Percentiles rank a stretch among this genome's conserved stretches.
Conservation (phyloP, 1,139 yeast species). For the Yamadazyma triangularis region DNA sequence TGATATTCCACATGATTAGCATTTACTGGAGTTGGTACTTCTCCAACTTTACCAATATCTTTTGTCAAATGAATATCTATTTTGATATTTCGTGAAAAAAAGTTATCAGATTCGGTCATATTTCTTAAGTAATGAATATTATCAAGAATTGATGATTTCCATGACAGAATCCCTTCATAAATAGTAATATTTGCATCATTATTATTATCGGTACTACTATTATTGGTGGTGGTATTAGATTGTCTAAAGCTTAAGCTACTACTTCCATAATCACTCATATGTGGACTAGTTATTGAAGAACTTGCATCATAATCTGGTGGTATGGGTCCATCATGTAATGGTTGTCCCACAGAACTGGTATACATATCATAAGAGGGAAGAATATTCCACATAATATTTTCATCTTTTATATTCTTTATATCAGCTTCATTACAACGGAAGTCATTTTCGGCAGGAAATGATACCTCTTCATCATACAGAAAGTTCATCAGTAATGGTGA, state of each 20-base stretch:
- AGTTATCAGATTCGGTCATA: constrained; percentile 26
- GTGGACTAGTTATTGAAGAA: not conserved
- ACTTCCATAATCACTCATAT: too few relatives aligned
- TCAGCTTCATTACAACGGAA: constrained; percentile 6
- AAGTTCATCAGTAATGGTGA: too few relatives aligned
- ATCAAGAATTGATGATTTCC: constrained; percentile 39
- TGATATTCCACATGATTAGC: constrained; percentile 33
- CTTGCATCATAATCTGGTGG: constrained; percentile 14
- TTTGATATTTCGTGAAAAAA: constrained; percentile 22
- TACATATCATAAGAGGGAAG: constrained; percentile 26
- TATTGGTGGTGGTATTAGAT: not conserved
- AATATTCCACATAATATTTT: constrained; percentile 23
- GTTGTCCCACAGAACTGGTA: constrained; percentile 1
- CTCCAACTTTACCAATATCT: constrained; percentile 28
- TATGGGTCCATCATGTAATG: constrained; percentile 8
- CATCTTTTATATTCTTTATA: constrained; percentile 6
- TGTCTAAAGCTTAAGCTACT: too few relatives aligned
- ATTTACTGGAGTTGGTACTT: constrained; percentile 26
- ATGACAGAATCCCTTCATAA: constrained; percentile 27
- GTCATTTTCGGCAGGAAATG: constrained; percentile 5
- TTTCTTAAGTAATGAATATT: constrained; percentile 33
- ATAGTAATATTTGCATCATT: constrained; percentile 9
- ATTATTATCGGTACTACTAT: too few relatives aligned
- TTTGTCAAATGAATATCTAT: constrained; percentile 31
- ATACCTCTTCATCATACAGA: not conserved